Percentiles rank a stretch among this genome's conserved stretches.
Evolutionary conservation across 75 land plant species (phyloP).

Genomic region (Gnetum montanum): DNA sequence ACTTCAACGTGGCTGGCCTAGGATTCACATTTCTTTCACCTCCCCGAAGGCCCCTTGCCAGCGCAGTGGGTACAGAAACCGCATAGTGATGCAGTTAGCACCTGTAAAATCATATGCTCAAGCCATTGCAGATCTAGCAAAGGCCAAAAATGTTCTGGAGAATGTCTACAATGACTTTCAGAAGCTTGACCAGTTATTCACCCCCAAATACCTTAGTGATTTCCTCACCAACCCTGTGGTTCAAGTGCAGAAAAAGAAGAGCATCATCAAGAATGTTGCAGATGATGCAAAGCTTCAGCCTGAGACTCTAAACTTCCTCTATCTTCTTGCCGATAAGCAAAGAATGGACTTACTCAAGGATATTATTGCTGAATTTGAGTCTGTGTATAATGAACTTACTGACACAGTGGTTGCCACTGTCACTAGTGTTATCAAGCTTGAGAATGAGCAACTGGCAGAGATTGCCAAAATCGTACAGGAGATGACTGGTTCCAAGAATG

Average conservation of each 20-base stretch:
- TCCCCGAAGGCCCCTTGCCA: background rate
- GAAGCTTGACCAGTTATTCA: slow-evolving; percentile 35
- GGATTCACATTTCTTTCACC: slow-evolving; percentile 13
- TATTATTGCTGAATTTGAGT: slow-evolving; percentile 72
- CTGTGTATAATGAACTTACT: slow-evolving; percentile 54
- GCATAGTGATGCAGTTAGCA: slow-evolving; percentile 36
- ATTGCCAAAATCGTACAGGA: slow-evolving; percentile 86
- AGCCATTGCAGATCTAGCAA: slow-evolving; percentile 71
- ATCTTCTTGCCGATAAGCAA: slow-evolving; percentile 62
- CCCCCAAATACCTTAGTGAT: slow-evolving; percentile 22
- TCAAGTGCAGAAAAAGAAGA: slow-evolving; percentile 46
- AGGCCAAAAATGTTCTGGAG: slow-evolving; percentile 44
- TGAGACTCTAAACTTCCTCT: slow-evolving; percentile 53
- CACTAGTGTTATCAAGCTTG: slow-evolving; percentile 74
- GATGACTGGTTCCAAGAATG: slow-evolving; percentile 79
- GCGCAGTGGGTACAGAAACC: slow-evolving; percentile 23
- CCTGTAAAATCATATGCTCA: slow-evolving; percentile 68
- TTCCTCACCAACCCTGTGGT: slow-evolving; percentile 65
- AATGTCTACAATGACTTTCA: slow-evolving; percentile 55
- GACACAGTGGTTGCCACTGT: slow-evolving; percentile 81
- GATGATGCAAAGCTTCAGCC: slow-evolving; percentile 34
- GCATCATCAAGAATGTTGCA: slow-evolving; percentile 38
- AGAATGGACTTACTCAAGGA: slow-evolving; percentile 50
- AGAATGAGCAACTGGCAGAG: slow-evolving; percentile 64
- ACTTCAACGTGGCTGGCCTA: background rate